phyloP scores from a whole-genome alignment of 352 stramenopile species.

The Phytophthora vignae region DNA sequence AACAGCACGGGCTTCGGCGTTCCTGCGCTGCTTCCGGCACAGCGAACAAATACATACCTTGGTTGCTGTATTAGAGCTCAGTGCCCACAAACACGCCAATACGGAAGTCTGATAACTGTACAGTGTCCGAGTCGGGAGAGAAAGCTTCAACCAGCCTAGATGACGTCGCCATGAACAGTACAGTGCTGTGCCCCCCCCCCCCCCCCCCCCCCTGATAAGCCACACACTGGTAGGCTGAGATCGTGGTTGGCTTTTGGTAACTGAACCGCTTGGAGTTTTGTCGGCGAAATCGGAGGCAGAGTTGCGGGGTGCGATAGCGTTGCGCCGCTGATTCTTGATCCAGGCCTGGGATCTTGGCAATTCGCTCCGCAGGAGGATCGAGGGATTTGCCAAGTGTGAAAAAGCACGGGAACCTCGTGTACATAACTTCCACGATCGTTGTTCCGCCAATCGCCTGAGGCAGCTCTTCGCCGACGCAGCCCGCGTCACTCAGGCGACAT shows the following conservation, averaged over 20 bases:
- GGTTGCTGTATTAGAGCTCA: no score
- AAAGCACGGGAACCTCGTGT: not conserved
- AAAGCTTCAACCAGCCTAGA: not conserved
- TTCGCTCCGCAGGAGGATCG: not conserved
- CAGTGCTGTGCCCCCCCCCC: no score
- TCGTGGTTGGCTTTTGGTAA: not conserved
- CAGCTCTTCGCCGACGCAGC: not conserved
- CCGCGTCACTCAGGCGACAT: constrained; percentile 10
- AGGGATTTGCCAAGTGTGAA: not conserved
- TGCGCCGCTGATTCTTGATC: not conserved
- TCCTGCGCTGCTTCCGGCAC: not conserved
- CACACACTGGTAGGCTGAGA: not conserved
- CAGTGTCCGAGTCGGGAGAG: not conserved
- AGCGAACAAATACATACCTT: not conserved
- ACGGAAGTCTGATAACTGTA: no score
- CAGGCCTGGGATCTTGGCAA: not conserved
- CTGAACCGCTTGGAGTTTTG: not conserved
- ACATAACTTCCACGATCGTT: not conserved
- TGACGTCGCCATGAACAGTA: no score
- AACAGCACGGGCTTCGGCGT: not conserved
- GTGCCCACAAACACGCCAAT: no score
- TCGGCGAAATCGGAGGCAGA: not conserved
- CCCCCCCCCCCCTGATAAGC: no score
- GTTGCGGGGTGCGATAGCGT: not conserved
- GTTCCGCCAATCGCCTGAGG: constrained; percentile 14